phyloP scores from a whole-genome alignment of 208 protist genomes.

The Crithidia bombi region DNA sequence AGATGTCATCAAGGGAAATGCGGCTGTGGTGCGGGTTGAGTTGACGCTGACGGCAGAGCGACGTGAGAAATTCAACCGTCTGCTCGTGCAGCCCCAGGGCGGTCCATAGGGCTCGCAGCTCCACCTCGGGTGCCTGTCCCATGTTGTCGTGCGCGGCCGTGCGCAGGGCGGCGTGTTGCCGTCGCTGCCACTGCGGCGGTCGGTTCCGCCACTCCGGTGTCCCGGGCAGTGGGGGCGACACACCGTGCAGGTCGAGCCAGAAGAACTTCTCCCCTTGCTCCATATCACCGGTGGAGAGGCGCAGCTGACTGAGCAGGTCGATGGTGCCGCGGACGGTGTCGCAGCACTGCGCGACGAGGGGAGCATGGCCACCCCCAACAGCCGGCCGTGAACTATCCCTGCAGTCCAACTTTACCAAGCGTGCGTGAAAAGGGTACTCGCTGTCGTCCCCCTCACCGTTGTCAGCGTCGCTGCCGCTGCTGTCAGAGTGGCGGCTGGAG shows the following conservation, averaged over 20 bases:
- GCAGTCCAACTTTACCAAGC: slow-evolving; percentile 14
- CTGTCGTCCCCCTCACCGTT: not conserved
- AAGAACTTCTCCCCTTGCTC: slow-evolving; percentile 15
- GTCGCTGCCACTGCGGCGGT: slow-evolving; percentile 1
- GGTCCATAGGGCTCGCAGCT: slow-evolving; percentile 19
- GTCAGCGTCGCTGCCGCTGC: not conserved
- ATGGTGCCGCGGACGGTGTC: slow-evolving; percentile 18
- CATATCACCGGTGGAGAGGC: not conserved
- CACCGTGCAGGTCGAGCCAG: slow-evolving; percentile 46
- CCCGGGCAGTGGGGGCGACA: slow-evolving; percentile 21
- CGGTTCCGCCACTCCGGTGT: slow-evolving; percentile 4
- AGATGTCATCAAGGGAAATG: slow-evolving; percentile 26
- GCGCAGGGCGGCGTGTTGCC: not conserved
- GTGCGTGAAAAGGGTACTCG: slow-evolving; percentile 16
- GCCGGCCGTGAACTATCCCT: not conserved
- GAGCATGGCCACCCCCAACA: not conserved
- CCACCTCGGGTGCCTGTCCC: not conserved
- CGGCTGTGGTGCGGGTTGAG: slow-evolving; percentile 5
- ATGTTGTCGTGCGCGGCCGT: not conserved
- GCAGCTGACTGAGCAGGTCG: slow-evolving; percentile 6
- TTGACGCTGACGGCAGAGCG: slow-evolving; percentile 9
- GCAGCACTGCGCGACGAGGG: slow-evolving; percentile 21
- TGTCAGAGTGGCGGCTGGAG: slow-evolving; percentile 1
- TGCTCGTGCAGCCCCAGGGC: slow-evolving; percentile 10
- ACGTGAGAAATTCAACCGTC: not conserved